Evolutionary conservation across 352 stramenopile genomes (phyloP).

Genomic region (Peronospora belbahrii): DNA sequence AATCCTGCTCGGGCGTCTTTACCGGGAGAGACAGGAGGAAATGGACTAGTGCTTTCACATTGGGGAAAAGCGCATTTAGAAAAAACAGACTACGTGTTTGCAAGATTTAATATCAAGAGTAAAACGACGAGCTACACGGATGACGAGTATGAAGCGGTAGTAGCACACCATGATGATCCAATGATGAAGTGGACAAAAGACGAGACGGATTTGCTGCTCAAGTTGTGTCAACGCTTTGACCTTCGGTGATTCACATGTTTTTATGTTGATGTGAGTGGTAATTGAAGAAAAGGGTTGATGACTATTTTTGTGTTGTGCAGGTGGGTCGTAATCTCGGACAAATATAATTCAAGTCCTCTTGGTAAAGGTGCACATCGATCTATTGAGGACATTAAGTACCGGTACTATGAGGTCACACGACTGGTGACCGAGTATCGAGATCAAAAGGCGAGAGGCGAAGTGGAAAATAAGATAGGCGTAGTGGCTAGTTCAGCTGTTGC

Average conservation of each 20-base stretch:
- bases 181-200: slow-evolving; percentile 57
- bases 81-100: slow-evolving; percentile 56
- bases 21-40: slow-evolving; percentile 29
- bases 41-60: slow-evolving; percentile 44
- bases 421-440: slow-evolving; percentile 38
- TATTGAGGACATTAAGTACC: slow-evolving; percentile 66
- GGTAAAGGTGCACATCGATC: slow-evolving; percentile 30
- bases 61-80: slow-evolving; percentile 58
- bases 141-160: slow-evolving; percentile 40
- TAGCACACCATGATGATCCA: slow-evolving; percentile 35
- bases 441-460: slow-evolving; percentile 11
- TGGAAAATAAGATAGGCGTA: slow-evolving; percentile 7
- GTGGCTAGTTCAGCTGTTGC: neutral
- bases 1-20: slow-evolving; percentile 46
- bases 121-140: slow-evolving; percentile 42
- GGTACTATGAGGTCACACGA: slow-evolving; percentile 54
- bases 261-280: neutral
- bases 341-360: slow-evolving; percentile 41
- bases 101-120: slow-evolving; percentile 56
- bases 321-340: slow-evolving; percentile 56
- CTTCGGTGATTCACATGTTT: slow-evolving; percentile 22
- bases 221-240: slow-evolving; percentile 46
- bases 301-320: slow-evolving; percentile 9
- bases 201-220: slow-evolving; percentile 49
- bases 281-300: neutral